These are phyloP conservation scores for Yarrowia sp. DNA, from an alignment of 805 yeast genomes.

Conservation along the genomic window DNA sequence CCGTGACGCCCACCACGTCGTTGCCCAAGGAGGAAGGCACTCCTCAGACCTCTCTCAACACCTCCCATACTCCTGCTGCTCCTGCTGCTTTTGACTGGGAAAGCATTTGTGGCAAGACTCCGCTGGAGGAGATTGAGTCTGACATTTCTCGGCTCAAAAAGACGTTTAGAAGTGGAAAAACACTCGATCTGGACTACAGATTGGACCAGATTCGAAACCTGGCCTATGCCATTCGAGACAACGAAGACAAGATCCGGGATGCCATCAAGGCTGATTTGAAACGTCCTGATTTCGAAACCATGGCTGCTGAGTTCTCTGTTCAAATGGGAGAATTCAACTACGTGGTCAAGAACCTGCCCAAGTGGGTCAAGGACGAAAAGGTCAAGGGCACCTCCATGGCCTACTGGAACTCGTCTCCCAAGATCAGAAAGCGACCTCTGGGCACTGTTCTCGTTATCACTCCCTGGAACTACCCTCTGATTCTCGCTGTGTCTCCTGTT, in stretches of 20 bases:
- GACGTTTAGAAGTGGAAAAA: constrained; percentile 46
- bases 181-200: constrained; percentile 52
- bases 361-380: constrained; percentile 55
- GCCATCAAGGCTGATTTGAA: constrained; percentile 68
- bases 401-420: constrained; percentile 32
- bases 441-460: constrained; percentile 71
- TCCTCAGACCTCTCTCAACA: not conserved
- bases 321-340: constrained; percentile 53
- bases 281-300: constrained; percentile 60
- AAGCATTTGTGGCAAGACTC: not conserved
- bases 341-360: constrained; percentile 55
- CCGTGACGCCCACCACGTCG: not conserved
- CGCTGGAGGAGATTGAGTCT: not conserved
- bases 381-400: constrained; percentile 26
- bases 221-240: constrained; percentile 60
- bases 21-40: not conserved
- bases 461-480: constrained; percentile 76
- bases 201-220: constrained; percentile 62
- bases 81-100: constrained; percentile 5
- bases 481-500: constrained; percentile 61
- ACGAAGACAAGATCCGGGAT: constrained; percentile 49
- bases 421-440: constrained; percentile 36
- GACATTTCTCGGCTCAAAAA: constrained; percentile 28
- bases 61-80: not conserved
- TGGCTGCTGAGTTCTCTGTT: constrained; percentile 52